A percentile compares a stretch with the other conserved stretches of the same genome.
phyloP scores from a whole-genome alignment of 371 early-diverging fungal species.

The Mortierella sp. region DNA sequence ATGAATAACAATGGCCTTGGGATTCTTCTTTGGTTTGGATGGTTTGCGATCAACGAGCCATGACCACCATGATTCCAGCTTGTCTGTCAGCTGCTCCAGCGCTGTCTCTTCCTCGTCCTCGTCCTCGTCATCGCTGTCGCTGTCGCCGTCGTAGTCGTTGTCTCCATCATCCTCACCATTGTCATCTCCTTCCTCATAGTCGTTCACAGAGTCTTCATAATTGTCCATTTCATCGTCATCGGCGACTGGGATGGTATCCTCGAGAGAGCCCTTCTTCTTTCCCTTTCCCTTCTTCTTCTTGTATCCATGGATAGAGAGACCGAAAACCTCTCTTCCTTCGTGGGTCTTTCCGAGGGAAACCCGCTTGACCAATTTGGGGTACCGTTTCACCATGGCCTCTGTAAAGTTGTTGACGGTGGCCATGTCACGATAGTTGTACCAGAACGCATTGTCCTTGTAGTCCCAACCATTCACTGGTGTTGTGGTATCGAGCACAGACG shows the following conservation, averaged over 20 bases:
- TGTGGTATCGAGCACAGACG: neutral
- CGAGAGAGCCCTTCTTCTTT: neutral
- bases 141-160: conserved; percentile 11
- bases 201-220: neutral
- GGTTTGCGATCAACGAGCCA: conserved; percentile 29
- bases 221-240: conserved; percentile 10
- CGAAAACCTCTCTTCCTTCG: conserved; percentile 57
- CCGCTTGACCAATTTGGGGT: conserved; percentile 51
- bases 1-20: conserved; percentile 30
- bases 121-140: too few species aligned
- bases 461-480: conserved; percentile 15
- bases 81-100: neutral
- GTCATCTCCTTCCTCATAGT: neutral
- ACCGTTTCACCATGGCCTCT: conserved; percentile 34
- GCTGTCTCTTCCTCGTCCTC: neutral
- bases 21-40: conserved; percentile 32
- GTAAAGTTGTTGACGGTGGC: conserved; percentile 48
- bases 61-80: conserved; percentile 25
- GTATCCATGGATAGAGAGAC: conserved; percentile 50
- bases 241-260: neutral
- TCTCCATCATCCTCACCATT: too few species aligned
- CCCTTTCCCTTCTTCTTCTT: conserved; percentile 15
- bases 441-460: conserved; percentile 43
- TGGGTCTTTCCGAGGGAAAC: conserved; percentile 55
- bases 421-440: conserved; percentile 42